Percentiles rank a stretch among this genome's conserved stretches.
phyloP scores from a whole-genome alignment of 148 eudicot genomes.

The Chenopodium suecicum region DNA sequence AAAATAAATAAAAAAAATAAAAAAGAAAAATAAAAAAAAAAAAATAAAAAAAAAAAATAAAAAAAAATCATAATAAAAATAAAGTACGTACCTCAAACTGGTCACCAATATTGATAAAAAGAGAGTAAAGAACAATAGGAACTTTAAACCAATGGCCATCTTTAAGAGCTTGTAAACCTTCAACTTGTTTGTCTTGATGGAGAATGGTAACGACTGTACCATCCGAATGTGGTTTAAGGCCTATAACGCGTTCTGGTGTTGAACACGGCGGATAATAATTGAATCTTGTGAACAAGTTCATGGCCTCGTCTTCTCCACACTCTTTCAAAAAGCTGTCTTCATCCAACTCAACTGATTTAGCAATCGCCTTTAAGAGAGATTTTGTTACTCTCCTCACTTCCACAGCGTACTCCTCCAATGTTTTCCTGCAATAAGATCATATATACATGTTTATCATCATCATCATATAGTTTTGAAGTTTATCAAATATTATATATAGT shows the following conservation, averaged over 20 bases:
- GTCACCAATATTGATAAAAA: conserved; percentile 43
- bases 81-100: conserved; percentile 27
- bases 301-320: conserved; percentile 21
- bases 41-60: too few relatives aligned
- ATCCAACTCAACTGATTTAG: conserved; percentile 38
- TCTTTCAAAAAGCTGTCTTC: conserved; percentile 31
- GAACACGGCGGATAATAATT: conserved; percentile 49
- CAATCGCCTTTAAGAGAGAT: conserved; percentile 37
- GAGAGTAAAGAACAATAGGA: conserved; percentile 38
- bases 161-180: conserved; percentile 47
- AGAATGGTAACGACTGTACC: conserved; percentile 38
- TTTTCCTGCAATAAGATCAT: not conserved
- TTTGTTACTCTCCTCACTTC: conserved; percentile 7
- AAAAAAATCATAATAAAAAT: too few relatives aligned
- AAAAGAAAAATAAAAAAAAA: too few relatives aligned
- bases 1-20: too few relatives aligned
- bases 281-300: conserved; percentile 29
- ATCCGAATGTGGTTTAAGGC: conserved; percentile 50
- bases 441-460: too few relatives aligned
- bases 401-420: conserved; percentile 2
- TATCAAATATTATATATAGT: too few relatives aligned
- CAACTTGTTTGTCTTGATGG: conserved; percentile 44
- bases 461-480: not conserved
- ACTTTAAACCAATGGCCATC: conserved; percentile 46
- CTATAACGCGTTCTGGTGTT: conserved; percentile 34